A percentile compares a stretch with the other conserved stretches of the same genome.
These are phyloP conservation scores for Penstemon davidsonii DNA, from an alignment of 257 asterid species.

Conservation along the genomic window DNA sequence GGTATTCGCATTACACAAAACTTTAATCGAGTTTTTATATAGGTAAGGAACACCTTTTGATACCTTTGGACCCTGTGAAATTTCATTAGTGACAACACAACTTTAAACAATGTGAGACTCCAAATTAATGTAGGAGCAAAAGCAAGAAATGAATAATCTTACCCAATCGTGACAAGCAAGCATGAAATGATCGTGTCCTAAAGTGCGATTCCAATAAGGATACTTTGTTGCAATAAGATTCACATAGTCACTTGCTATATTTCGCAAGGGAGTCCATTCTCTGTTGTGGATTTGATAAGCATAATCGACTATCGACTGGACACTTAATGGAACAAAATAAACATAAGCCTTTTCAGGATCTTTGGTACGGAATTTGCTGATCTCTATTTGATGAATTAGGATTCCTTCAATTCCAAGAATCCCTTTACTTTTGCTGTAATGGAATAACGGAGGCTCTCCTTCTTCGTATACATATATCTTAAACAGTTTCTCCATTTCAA, in stretches of 20 bases:
- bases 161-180: constrained; percentile 67
- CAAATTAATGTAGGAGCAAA: background rate
- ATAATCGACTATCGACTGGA: constrained; percentile 39
- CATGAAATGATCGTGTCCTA: constrained; percentile 52
- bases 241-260: constrained; percentile 49
- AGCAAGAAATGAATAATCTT: background rate
- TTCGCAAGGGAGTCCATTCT: constrained; percentile 45
- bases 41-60: constrained; percentile 35
- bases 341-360: constrained; percentile 45
- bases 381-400: constrained; percentile 55
- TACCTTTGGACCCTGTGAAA: constrained; percentile 50
- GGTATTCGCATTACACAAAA: constrained; percentile 57
- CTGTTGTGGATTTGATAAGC: constrained; percentile 44
- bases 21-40: constrained; percentile 39
- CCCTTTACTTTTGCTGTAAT: constrained; percentile 51
- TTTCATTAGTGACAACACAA: background rate
- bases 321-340: constrained; percentile 48
- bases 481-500: constrained; percentile 58
- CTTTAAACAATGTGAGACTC: background rate
- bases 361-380: constrained; percentile 47
- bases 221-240: constrained; percentile 40
- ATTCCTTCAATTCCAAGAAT: constrained; percentile 58
- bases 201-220: constrained; percentile 61
- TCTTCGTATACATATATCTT: constrained; percentile 57
- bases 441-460: constrained; percentile 63